Evolutionary conservation across 352 stramenopile genomes (phyloP), one percentile per base, ranked within the genome.

Genomic region (Phytophthora foliorum): DNA sequence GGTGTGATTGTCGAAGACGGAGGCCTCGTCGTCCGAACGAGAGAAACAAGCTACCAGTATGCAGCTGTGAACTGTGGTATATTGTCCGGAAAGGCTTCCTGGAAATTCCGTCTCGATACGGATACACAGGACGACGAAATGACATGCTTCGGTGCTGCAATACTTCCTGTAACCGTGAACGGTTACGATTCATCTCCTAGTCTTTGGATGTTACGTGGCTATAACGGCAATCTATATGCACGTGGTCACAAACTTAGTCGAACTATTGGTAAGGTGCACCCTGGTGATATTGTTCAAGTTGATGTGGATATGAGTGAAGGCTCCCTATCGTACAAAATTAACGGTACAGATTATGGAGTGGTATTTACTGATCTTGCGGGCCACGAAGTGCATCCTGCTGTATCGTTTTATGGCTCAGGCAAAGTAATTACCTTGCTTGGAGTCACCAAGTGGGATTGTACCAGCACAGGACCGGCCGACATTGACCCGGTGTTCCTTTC

Each of bases 201-300:
- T 69, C 65, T 98, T 31, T 98, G 92, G 92, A 98, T 98, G 92
- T 65, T 97, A 2, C 82, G 92, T 46, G 89, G 91, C 7, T 98
- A 98, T 74, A 98, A 97, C 41, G 92, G 92, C 22, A 96, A 97
- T 46, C 60, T 98, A 27, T 98, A 98, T 52, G 88, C 89, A 16
- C 89, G 91, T 29, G 92, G 92, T 3, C 86, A 95, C 63, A 97
- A 97, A 54, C 61, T 98, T 38, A 93, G 67, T 31, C 75, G 85
- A 31, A 91, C 86, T 1, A 95, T 97, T 31, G 84, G 88, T 8
- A 97, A 97, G 77, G 88, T 97, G 2, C 91, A 97, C 36, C 90
- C 91, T 21, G 91, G 91, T 16, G 91, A 97, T 64, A 83, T 90
- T 9, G 80, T 97, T 36, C 84, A 95, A 66, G 81, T 97, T 49